These are phyloP conservation scores for Tubosaeta sp. DNA, from an alignment of 768 basidiomycete genomes.

Conservation along the genomic window DNA sequence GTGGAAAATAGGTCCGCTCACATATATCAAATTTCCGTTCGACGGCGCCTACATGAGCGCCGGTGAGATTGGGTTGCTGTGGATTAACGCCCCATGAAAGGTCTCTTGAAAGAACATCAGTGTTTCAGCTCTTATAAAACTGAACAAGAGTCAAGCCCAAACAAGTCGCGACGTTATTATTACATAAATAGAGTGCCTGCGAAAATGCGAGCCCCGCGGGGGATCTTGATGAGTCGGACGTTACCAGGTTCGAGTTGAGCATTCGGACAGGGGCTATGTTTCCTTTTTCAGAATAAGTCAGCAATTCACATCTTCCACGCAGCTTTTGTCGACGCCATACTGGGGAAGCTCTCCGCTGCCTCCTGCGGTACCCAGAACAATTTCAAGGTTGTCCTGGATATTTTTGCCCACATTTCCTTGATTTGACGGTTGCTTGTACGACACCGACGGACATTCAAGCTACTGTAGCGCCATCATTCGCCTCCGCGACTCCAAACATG, in stretches of 20 bases:
- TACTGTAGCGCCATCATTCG: not conserved
- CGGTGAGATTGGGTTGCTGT: too few relatives aligned
- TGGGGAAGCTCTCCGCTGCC: not conserved
- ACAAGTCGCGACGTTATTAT: too few relatives aligned
- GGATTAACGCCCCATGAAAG: too few relatives aligned
- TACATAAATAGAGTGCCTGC: too few relatives aligned
- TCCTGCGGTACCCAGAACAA: not conserved
- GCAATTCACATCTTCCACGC: not conserved
- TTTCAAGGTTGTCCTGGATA: not conserved
- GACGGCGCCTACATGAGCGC: not conserved
- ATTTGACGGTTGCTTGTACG: not conserved
- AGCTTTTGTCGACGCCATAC: too few relatives aligned
- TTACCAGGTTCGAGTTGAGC: too few relatives aligned
- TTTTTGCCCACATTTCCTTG: not conserved
- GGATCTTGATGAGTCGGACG: too few relatives aligned
- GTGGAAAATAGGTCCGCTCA: not conserved
- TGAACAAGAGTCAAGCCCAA: too few relatives aligned
- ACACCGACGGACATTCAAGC: not conserved
- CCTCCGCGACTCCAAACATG: conserved; percentile 8
- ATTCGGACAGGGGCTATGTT: not conserved
- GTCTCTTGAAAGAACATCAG: too few relatives aligned
- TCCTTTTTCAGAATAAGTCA: not conserved
- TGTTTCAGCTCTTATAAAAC: too few relatives aligned
- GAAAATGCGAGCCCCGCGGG: too few relatives aligned
- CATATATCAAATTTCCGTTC: not conserved